Base-by-base conservation (phyloP, 1,139 yeast species). In the Lodderomyces orthopsilosis region DNA sequence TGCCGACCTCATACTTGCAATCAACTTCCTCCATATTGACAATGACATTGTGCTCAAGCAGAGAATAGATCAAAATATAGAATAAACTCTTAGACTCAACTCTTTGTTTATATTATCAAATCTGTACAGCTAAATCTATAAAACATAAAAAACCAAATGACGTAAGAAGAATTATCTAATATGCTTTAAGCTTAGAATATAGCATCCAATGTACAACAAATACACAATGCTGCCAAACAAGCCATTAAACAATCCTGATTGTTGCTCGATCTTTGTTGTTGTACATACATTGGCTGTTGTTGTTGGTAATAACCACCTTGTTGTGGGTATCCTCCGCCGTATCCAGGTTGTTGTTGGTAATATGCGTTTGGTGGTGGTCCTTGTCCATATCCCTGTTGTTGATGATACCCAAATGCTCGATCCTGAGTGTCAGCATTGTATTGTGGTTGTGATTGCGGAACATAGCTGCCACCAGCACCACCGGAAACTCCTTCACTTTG, bases 121-220 rank as follows among this genome's bases (percentile, higher is more conserved):
- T 6, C 32, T 28, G 10, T 15, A 30, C 14, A 30, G 34, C 34
- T 30, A 30, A 13, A 15, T 30, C 19, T 30, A 30, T 30, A 30
- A 27, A 27, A 6, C n/a, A 21, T 21, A 9, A 36, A 4, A 24
- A 23, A 7, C 12, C 19, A 34, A 35, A 35, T 24, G 27, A 24
- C 27, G 27, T 24, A 24, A 24, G 27, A 4, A 24, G 27, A 24
- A 24, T 8, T 10, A 6, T 12, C n/a, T 9, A 24, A 24, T 4
- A 6, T 6, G 4, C n/a, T 24, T 24, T 24, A 10, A 12, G n/a
- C 26, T 56, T 69, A 83, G 61, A 83, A 80, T 26, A 84, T 54
- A 57, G 83, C 77, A 58, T 84, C 90, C 54, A 84, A 66, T 5
- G 90, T 80, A 64, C 87, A 83, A 61, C 93, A 85, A 51, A 83